A percentile compares a stretch with the other conserved stretches of the same genome.
Evolutionary conservation across 2,329 filamentous ascomycete species (phyloP).

Genomic region (Penicillium hordei): DNA sequence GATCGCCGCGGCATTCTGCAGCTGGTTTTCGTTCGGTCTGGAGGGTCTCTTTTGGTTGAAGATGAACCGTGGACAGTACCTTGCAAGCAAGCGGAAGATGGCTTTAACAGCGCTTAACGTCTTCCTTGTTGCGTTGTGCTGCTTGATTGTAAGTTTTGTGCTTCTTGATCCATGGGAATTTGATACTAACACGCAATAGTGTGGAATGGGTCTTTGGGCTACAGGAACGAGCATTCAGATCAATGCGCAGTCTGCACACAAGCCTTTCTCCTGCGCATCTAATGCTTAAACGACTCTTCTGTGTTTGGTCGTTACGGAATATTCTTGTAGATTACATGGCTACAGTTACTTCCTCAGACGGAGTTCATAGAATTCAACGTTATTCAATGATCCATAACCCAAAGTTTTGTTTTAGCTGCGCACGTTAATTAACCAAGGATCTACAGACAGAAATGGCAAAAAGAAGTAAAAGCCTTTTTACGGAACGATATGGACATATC

Average conservation of each 20-base stretch:
- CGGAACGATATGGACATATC: too few species aligned
- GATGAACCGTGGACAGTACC: slow-evolving; percentile 35
- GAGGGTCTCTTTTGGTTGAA: slow-evolving; percentile 35
- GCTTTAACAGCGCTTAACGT: background rate
- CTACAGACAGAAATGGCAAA: too few species aligned
- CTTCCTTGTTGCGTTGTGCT: background rate
- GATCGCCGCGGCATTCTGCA: slow-evolving; percentile 39
- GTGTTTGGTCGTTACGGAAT: background rate
- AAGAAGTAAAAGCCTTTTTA: too few species aligned
- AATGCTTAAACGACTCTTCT: background rate
- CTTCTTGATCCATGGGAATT: too few species aligned
- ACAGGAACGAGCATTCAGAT: slow-evolving; percentile 14
- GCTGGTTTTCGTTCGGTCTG: slow-evolving; percentile 3
- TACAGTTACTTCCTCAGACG: background rate
- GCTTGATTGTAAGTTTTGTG: background rate
- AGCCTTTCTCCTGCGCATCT: slow-evolving; percentile 1
- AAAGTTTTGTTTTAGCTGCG: too few species aligned
- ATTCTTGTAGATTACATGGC: background rate
- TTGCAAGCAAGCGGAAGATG: slow-evolving; percentile 1
- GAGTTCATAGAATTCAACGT: background rate
- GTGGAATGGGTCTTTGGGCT: slow-evolving; percentile 28
- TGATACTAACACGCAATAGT: slow-evolving; percentile 12
- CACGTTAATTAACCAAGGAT: too few species aligned
- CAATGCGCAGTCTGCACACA: background rate
- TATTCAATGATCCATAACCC: background rate